phyloP scores from a whole-genome alignment of 1,139 yeast genomes.

The Kodamaea plutei region DNA sequence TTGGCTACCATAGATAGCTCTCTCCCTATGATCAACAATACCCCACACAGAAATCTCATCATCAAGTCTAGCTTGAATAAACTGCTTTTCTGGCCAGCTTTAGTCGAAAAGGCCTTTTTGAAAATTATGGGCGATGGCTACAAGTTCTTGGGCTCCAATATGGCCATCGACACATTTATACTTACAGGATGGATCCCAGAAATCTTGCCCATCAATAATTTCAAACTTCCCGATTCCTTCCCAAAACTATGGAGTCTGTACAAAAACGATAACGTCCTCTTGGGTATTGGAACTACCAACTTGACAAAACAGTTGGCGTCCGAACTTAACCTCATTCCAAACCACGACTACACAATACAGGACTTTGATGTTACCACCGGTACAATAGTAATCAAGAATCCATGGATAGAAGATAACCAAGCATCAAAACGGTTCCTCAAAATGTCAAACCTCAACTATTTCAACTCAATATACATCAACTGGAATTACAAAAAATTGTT shows the following conservation, averaged over 20 bases:
- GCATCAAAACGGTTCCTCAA: slow-evolving; percentile 17
- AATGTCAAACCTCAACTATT: slow-evolving; percentile 38
- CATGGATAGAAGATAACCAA: slow-evolving; percentile 35
- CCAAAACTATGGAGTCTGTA: slow-evolving; percentile 32
- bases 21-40: slow-evolving; percentile 29
- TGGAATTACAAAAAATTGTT: slow-evolving; percentile 52
- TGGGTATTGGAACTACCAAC: slow-evolving; percentile 70
- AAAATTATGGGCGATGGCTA: slow-evolving; percentile 60
- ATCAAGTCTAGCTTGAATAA: slow-evolving; percentile 40
- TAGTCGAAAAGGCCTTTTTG: slow-evolving; percentile 74
- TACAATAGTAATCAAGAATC: slow-evolving; percentile 46
- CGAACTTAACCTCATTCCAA: slow-evolving; percentile 42
- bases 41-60: slow-evolving; percentile 21
- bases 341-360: slow-evolving; percentile 67
- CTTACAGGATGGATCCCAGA: slow-evolving; percentile 78
- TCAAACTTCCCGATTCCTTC: slow-evolving; percentile 20
- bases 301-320: slow-evolving; percentile 35
- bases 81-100: slow-evolving; percentile 58
- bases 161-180: slow-evolving; percentile 67
- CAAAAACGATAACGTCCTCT: slow-evolving; percentile 31
- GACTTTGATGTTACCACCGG: slow-evolving; percentile 13
- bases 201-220: slow-evolving; percentile 33
- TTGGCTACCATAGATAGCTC: slow-evolving; percentile 47
- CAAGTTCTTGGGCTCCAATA: slow-evolving; percentile 69
- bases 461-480: slow-evolving; percentile 59